Percentiles rank a stretch among this genome's conserved stretches.
Conservation (phyloP, 805 yeast species). For the Candida tallmaniae region DNA sequence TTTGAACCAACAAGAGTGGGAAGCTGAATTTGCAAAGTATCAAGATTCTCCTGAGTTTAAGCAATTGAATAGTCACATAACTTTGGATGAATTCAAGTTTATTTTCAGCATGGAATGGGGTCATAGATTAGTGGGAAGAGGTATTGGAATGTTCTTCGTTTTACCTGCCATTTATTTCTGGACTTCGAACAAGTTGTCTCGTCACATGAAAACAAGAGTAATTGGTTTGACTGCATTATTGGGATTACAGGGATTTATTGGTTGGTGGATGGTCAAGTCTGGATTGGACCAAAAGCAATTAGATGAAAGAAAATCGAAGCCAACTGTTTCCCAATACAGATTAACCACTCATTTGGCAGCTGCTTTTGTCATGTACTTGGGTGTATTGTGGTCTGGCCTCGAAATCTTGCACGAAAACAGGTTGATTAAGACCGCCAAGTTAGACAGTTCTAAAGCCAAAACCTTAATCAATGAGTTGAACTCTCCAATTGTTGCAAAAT, state of each 20-base stretch:
- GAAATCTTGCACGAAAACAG: conserved; percentile 72
- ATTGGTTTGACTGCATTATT: conserved; percentile 70
- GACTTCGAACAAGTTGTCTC: conserved; percentile 57
- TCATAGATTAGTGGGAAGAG: conserved; percentile 88
- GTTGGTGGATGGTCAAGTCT: conserved; percentile 99
- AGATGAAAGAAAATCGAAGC: conserved; percentile 78
- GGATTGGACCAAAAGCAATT: conserved; percentile 83
- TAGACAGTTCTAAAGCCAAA: conserved; percentile 48
- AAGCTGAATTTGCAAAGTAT: conserved; percentile 75
- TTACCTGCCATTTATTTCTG: conserved; percentile 84
- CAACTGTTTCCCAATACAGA: conserved; percentile 96
- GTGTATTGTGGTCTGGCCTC: conserved; percentile 87
- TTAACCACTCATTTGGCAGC: conserved; percentile 91
- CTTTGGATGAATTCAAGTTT: conserved; percentile 88
- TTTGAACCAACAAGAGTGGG: conserved; percentile 75
- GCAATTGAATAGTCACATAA: conserved; percentile 82
- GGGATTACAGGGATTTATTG: conserved; percentile 93
- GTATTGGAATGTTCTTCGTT: conserved; percentile 79
- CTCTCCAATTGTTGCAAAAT: conserved; percentile 53
- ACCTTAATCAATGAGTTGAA: conserved; percentile 54
- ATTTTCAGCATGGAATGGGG: conserved; percentile 98
- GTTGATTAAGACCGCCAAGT: conserved; percentile 44
- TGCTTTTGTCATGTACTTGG: conserved; percentile 81
- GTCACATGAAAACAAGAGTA: conserved; percentile 62
- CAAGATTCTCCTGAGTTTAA: conserved; percentile 86